Base-by-base conservation (phyloP, 106 monocot genomes). In the Acorus gramineus region DNA sequence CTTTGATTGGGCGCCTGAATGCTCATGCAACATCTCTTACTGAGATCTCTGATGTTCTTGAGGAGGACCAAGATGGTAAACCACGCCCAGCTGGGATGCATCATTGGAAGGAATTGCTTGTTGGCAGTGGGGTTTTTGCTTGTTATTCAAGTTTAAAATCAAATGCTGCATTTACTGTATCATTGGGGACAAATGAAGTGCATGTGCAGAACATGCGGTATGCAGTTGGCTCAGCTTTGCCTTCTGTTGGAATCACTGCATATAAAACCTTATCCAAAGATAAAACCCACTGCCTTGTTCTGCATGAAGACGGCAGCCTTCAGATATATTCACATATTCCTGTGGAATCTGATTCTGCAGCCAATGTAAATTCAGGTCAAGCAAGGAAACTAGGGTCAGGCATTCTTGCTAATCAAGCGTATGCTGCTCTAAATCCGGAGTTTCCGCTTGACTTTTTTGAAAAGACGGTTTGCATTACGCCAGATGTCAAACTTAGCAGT, bases 371-470 rank as follows among this genome's bases (percentile, higher is more conserved):
- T 59, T 48, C 66, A 55, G 84, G 86, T 8, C 87, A 81, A 46
- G 79, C 73, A 56, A 98, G 79, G 75, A 98, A 86, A 65, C 59
- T 98, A 62, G 92, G 92, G 64, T 71, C 81, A 69, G 79, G 78
- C 68, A 92, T 92, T 75, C 83, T 98, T 4, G 85, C 52, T 49
- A 89, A 76, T 71, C 85, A 67, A 68, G 88, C 69, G 46, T 83
- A 84, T 80, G 46, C 85, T 69, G 75, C 74, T 11, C 59, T 70
- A 50, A 92, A 86, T 5, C 83, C 88, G 14, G 98, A 92, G 66
- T 98, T 98, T 74, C 98, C 98, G 14, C 85, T 98, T 63, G 98
- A 92, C 62, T 98, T 89, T 70, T 98, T 98, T 85, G 98, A 98
- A 59, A 98, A 86, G 69, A 86, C 98, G 11, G 81, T 71, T 54